Evolutionary conservation across 805 yeast species (phyloP), one percentile per base, ranked within the genome.

Genomic region (Candida chilensis): DNA sequence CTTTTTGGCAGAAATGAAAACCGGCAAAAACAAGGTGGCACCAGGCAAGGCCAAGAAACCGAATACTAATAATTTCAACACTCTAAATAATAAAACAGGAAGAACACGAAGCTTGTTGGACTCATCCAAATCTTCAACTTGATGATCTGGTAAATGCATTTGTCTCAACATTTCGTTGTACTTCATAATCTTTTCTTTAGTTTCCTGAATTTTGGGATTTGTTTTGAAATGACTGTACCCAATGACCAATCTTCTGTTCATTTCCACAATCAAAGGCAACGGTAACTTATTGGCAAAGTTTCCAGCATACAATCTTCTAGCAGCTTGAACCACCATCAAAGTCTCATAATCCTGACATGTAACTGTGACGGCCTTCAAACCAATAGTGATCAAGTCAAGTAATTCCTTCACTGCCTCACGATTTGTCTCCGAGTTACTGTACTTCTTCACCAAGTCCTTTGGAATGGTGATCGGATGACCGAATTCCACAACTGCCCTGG

Each of bases 401-500:
- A 87, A 57, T 30, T 78, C 78, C 37, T 71, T 72, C 7, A 88
- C 82, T 0, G 94, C 84, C 32, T 73, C 84, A 39, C 82, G 70
- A 33, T 78, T 75, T 10, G 80, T 74, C 12, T 70, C 77, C 3
- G 85, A 80, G 32, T 71, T 57, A 14, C 67, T 51, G 50, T 90
- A 88, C 51, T 70, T 72, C 13, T 64, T 68, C 4, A 86, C 83
- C 32, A 85, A 59, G 22, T 69, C 73, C 15, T 57, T 54, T 3
- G 71, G 53, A 21, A 92, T 76, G 30, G 72, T 78, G 33, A 88
- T 73, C 5, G 96, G 95, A 33, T 75, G 68, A 11, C 98, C 98
- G 57, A 88, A 90, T 55, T 90, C 98, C 28, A 92, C 71, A 12
- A 90, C 95, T 2, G 96, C 96, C 43, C 98, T 71, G 5, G 95